Evolutionary conservation across 495 filamentous ascomycete species (phyloP), one percentile per base, ranked within the genome.

Genomic region (Penicillium canescens): DNA sequence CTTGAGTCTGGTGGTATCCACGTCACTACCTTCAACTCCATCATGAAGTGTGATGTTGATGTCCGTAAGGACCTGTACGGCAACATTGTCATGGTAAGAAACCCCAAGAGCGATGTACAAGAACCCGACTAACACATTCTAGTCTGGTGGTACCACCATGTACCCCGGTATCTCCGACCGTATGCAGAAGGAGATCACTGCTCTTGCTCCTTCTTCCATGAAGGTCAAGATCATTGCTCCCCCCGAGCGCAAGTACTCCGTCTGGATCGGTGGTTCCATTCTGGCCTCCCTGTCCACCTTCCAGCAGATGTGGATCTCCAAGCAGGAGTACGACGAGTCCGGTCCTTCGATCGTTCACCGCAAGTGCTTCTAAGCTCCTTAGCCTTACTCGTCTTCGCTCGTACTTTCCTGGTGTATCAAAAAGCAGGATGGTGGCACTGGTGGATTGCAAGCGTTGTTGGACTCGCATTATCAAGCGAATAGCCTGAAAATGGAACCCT

Each of bases 301-400:
- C 92, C 94, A 98, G 82, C 94, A 98, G 82, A 98, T 98, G 95
- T 98, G 94, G 94, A 98, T 98, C 87, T 98, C 94, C 60, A 98
- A 98, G 90, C 94, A 98, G 82, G 94, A 98, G 84, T 98, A 98
- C 85, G 94, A 98, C 81, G 94, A 98, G 89, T 92, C 87, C 75
- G 94, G 94, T 77, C 94, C 94, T 67, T 96, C 92, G 66, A 98
- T 98, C 72, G 94, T 98, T 64, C 94, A 98, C 87, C 92, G 94
- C 90, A 98, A 98, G 90, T 98, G 92, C 89, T 96, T 96, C 88
- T 96, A 96, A 96, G 85, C 60, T 56, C 36, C 43, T 61, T 56
- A 39, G 46, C 52, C 37, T 65, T 67, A 60, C 66, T 69, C 61
- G 60, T 67, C 66, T 73, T 71, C 68, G 67, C 62, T 76, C 72